Evolutionary conservation across 169 alveolate species (phyloP).

Genomic region (Plasmodium falciparum): DNA sequence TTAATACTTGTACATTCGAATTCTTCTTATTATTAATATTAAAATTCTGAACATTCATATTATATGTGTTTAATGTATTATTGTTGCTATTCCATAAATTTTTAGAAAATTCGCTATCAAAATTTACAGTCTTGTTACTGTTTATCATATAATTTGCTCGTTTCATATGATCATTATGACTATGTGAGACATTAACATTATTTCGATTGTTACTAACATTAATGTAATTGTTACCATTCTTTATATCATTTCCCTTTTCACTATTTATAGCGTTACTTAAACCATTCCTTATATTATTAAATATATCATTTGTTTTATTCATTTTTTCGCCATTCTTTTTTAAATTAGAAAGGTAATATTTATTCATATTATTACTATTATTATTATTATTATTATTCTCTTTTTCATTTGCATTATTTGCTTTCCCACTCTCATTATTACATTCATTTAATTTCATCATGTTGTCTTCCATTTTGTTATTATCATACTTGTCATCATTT

Average conservation of each 20-base stretch:
- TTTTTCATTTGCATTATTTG: not conserved
- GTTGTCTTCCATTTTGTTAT: not conserved
- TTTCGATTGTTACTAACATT: not conserved
- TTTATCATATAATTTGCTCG: not conserved
- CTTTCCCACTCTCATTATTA: not conserved
- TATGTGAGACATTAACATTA: not conserved
- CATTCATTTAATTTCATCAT: not conserved
- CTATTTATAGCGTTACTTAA: not conserved
- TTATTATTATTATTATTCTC: not conserved
- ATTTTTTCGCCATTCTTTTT: not conserved
- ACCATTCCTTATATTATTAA: slow-evolving; percentile 3
- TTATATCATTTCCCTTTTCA: not conserved
- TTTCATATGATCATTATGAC: not conserved
- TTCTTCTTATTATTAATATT: slow-evolving; percentile 14
- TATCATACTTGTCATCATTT: slow-evolving; percentile 9
- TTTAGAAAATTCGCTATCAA: slow-evolving; percentile 1
- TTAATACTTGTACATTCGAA: not conserved
- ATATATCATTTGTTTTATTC: not conserved
- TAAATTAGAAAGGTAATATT: no score
- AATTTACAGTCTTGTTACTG: not conserved
- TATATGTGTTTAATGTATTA: slow-evolving; percentile 24
- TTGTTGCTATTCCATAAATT: slow-evolving; percentile 10
- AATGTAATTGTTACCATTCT: not conserved
- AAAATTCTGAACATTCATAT: slow-evolving; percentile 12
- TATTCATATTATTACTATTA: no score